Percentiles rank a stretch among this genome's conserved stretches.
phyloP scores from a whole-genome alignment of 2,329 filamentous ascomycete species.

The Trichoderma sp. region DNA sequence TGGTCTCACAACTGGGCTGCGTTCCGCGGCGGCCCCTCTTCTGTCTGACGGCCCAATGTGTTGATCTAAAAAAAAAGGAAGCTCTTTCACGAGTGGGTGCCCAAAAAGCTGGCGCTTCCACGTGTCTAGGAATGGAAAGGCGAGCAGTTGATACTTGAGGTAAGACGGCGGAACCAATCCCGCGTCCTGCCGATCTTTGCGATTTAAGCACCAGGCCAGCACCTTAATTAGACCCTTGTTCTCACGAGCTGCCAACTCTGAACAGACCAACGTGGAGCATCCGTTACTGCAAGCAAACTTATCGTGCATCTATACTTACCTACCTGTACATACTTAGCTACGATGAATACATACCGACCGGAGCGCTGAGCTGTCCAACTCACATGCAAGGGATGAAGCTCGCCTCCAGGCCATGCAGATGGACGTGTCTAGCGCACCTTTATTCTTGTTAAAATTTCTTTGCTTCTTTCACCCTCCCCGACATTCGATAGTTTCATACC shows the following conservation, averaged over 20 bases:
- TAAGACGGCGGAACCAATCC: slow-evolving; percentile 22
- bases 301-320: not conserved
- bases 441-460: not conserved
- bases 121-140: not conserved
- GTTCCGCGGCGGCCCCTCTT: slow-evolving; percentile 20
- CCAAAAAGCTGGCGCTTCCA: slow-evolving; percentile 15
- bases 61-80: not conserved
- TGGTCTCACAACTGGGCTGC: not conserved
- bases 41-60: not conserved
- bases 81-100: not conserved
- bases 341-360: not conserved
- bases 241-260: slow-evolving; percentile 21
- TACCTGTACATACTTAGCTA: not conserved
- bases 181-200: slow-evolving; percentile 17
- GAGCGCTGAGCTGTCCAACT: not conserved
- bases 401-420: not conserved
- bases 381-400: not conserved
- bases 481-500: slow-evolving; percentile 20
- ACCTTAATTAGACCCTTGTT: not conserved
- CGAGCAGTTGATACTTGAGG: not conserved
- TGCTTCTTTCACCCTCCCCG: not conserved
- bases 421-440: not conserved
- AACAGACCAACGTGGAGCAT: not conserved
- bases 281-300: not conserved
- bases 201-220: not conserved